These are phyloP conservation scores for Globisporangium uncinulatum DNA, from an alignment of 352 stramenopile species.

Conservation along the genomic window DNA sequence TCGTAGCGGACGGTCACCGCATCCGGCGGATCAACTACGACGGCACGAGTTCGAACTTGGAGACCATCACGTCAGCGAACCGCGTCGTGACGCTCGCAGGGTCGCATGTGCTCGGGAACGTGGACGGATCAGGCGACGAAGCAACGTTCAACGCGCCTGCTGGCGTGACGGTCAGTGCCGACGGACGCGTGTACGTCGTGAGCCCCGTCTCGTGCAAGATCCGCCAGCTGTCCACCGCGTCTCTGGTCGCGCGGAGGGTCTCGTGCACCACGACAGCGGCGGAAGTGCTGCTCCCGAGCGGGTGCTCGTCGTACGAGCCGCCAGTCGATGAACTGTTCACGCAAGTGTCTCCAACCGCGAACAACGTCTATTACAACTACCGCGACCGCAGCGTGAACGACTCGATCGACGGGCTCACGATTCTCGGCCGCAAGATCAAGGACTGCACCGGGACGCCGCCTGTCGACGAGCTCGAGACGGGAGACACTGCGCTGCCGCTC, in stretches of 20 bases:
- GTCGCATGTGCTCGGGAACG: slow-evolving; percentile 43
- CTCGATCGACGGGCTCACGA: slow-evolving; percentile 33
- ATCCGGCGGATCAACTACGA: slow-evolving; percentile 84
- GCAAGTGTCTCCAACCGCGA: slow-evolving; percentile 56
- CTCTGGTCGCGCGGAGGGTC: slow-evolving; percentile 53
- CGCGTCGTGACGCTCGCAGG: slow-evolving; percentile 92
- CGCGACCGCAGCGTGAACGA: slow-evolving; percentile 33
- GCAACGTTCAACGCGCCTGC: slow-evolving; percentile 88
- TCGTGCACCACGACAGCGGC: slow-evolving; percentile 76
- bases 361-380: slow-evolving; percentile 95
- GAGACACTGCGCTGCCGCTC: slow-evolving; percentile 37
- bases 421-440: slow-evolving; percentile 73
- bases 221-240: slow-evolving; percentile 70
- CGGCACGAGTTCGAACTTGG: slow-evolving; percentile 40
- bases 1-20: slow-evolving; percentile 89
- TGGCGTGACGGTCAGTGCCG: slow-evolving; percentile 78
- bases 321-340: slow-evolving; percentile 87
- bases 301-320: slow-evolving; percentile 93
- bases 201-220: slow-evolving; percentile 89
- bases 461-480: slow-evolving; percentile 74
- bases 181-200: slow-evolving; percentile 88
- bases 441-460: slow-evolving; percentile 91
- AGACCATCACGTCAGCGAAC: slow-evolving; percentile 54
- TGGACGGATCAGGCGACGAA: slow-evolving; percentile 85
- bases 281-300: slow-evolving; percentile 87